Base-by-base conservation (phyloP, 2,329 filamentous ascomycete species). In the Colletotrichum spaethianum region DNA sequence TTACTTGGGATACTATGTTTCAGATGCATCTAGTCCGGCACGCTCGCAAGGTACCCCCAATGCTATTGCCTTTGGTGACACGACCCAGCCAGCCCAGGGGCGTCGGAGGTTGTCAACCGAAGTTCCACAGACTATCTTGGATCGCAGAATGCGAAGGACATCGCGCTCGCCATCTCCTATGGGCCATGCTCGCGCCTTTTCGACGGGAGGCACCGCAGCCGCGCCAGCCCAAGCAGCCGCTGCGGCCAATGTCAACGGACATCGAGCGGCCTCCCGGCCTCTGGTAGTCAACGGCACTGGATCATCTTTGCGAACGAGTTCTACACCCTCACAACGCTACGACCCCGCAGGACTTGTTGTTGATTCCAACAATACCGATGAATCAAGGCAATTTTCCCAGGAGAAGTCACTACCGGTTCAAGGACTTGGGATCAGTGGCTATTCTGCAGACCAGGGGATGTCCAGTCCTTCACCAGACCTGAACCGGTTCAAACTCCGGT, bases 151-250 rank as follows among this genome's bases (percentile, higher is more conserved):
- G 79, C 84, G 84, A 75, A 83, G 87, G 46, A 85, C 85, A 2
- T 90, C 88, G 2, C 83, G 88, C 18, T 90, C 89, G 6, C 88
- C 88, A 16, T 91, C 89, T 4, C 88, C 89, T 0, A 79, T 88
- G 2, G 86, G 87, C 4, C 87, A 89, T 70, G 79, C 81, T 53
- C 84, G 87, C 59, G 82, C 83, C 1, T 82, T 83, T 40, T 85
- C 86, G 6, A 50, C 28, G 0, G 76, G 81, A 0, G 84, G 82
- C 4, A 83, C 80, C 28, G 80, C 80, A 50, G 82, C 84, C 1
- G 79, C 83, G 0, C 81, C 86, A 2, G 75, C 84, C n/a, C 75
- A 77, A 28, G 81, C 83, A 2, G 79, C 80, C 0, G 79, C 84
- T 1, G 84, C 85, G 56, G 72, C 82, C 1, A 79, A 80, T 18